A percentile compares a stretch with the other conserved stretches of the same genome.
These are phyloP conservation scores for Capsella rubella DNA, from an alignment of 441 rosid genomes.

Conservation along the genomic window DNA sequence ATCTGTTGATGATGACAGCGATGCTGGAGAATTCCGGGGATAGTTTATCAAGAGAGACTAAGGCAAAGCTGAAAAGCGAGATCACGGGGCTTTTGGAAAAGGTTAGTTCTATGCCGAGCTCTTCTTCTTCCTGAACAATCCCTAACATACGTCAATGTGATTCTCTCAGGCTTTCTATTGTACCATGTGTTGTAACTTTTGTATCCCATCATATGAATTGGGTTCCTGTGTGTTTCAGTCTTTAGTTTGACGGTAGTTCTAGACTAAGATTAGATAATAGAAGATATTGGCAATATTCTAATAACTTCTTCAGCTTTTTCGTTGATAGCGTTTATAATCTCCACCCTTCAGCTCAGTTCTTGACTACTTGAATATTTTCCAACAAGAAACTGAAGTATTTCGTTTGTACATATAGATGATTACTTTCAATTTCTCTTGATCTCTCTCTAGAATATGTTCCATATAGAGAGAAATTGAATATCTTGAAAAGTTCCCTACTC, in stretches of 20 bases:
- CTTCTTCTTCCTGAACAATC: constrained; percentile 53
- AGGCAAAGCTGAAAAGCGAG: constrained; percentile 69
- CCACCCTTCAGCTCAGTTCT: constrained; percentile 10
- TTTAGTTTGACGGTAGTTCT: constrained; percentile 29
- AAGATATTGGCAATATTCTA: constrained; percentile 12
- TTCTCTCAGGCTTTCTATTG: constrained; percentile 26
- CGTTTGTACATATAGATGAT: not conserved
- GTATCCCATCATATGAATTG: constrained; percentile 14
- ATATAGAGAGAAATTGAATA: constrained; percentile 1
- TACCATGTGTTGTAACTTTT: constrained; percentile 38
- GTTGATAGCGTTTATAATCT: constrained; percentile 18
- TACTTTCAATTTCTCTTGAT: constrained; percentile 1
- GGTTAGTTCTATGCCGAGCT: constrained; percentile 69
- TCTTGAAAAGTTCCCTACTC: not conserved
- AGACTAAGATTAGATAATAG: constrained; percentile 34
- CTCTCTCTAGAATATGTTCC: constrained; percentile 16
- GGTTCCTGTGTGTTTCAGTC: constrained; percentile 24
- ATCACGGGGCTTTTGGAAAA: constrained; percentile 74
- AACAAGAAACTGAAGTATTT: constrained; percentile 6
- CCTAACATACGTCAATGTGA: constrained; percentile 13
- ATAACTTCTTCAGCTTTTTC: constrained; percentile 15
- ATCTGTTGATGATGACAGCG: constrained; percentile 87
- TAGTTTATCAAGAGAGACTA: constrained; percentile 75
- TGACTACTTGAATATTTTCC: constrained; percentile 16
- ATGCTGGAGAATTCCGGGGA: constrained; percentile 87